Conservation (phyloP, 2,329 filamentous ascomycete genomes). For the Colletotrichum sp. region DNA sequence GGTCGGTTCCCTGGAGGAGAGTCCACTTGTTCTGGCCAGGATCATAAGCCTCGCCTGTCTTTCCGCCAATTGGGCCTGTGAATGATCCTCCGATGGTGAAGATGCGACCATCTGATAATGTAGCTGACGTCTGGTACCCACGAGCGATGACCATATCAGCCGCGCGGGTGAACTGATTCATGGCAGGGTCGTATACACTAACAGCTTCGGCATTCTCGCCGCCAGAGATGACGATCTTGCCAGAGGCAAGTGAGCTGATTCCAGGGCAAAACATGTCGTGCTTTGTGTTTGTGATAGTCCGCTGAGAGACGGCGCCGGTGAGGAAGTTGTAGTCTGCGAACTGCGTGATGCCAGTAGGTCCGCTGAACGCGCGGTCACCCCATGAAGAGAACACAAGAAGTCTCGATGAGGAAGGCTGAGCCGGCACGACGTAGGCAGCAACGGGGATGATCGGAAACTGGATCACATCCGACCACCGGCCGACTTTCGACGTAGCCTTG, state of each 20-base stretch:
- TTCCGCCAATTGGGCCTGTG: slow-evolving; percentile 51
- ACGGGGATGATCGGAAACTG: slow-evolving; percentile 29
- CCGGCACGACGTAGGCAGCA: slow-evolving; percentile 30
- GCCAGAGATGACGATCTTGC: slow-evolving; percentile 57
- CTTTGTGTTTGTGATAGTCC: slow-evolving; percentile 42
- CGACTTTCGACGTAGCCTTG: slow-evolving; percentile 23
- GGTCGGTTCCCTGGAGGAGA: slow-evolving; percentile 43
- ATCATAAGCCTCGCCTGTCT: slow-evolving; percentile 62
- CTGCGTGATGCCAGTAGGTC: slow-evolving; percentile 22
- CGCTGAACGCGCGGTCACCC: slow-evolving; percentile 27
- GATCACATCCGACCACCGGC: slow-evolving; percentile 27
- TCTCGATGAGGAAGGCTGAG: slow-evolving; percentile 24
- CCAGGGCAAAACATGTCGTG: slow-evolving; percentile 66
- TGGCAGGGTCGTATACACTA: slow-evolving; percentile 49
- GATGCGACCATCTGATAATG: slow-evolving; percentile 55
- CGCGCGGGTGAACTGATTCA: slow-evolving; percentile 41
- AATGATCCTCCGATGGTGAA: slow-evolving; percentile 65
- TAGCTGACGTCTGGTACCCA: slow-evolving; percentile 58
- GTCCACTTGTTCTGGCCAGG: slow-evolving; percentile 51
- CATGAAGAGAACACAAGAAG: slow-evolving; percentile 29
- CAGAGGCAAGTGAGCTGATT: slow-evolving; percentile 52
- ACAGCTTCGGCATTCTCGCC: slow-evolving; percentile 54
- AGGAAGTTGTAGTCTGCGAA: slow-evolving; percentile 26
- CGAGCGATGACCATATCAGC: slow-evolving; percentile 50
- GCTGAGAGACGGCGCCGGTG: slow-evolving; percentile 30